A percentile compares a stretch with the other conserved stretches of the same genome.
phyloP scores from a whole-genome alignment of 2,329 filamentous ascomycete species.

The Penicillium sp. region DNA sequence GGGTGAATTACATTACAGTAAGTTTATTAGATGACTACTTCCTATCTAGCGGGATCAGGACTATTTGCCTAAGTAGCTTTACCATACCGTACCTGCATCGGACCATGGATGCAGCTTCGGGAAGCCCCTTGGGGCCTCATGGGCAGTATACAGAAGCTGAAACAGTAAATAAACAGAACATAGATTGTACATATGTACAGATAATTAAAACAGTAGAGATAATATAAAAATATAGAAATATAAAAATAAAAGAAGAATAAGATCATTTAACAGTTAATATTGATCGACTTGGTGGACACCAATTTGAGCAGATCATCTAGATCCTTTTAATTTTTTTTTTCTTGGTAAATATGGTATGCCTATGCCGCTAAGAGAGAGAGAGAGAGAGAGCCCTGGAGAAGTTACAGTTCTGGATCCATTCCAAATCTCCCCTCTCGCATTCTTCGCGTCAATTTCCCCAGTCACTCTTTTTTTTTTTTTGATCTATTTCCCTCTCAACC shows the following conservation, averaged over 20 bases:
- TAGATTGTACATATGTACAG: background rate
- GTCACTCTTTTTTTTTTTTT: background rate
- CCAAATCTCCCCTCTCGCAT: slow-evolving; percentile 13
- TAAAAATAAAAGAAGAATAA: background rate
- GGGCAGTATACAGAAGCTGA: background rate
- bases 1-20: background rate
- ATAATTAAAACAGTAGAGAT: background rate
- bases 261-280: background rate
- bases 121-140: slow-evolving; percentile 2
- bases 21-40: background rate
- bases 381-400: background rate
- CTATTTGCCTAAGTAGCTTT: background rate
- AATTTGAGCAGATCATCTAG: slow-evolving; percentile 23
- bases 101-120: slow-evolving; percentile 5
- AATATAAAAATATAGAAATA: background rate
- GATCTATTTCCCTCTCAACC: background rate
- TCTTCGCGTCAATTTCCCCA: slow-evolving; percentile 13
- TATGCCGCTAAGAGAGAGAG: slow-evolving; percentile 8
- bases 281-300: slow-evolving; percentile 20
- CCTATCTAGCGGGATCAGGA: too few species aligned
- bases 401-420: slow-evolving; percentile 10
- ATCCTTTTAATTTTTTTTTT: slow-evolving; percentile 14
- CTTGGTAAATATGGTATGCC: slow-evolving; percentile 9
- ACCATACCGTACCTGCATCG: background rate
- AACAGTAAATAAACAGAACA: background rate